Conservation (phyloP, 768 basidiomycete species). For the Mycena capillaripes region DNA sequence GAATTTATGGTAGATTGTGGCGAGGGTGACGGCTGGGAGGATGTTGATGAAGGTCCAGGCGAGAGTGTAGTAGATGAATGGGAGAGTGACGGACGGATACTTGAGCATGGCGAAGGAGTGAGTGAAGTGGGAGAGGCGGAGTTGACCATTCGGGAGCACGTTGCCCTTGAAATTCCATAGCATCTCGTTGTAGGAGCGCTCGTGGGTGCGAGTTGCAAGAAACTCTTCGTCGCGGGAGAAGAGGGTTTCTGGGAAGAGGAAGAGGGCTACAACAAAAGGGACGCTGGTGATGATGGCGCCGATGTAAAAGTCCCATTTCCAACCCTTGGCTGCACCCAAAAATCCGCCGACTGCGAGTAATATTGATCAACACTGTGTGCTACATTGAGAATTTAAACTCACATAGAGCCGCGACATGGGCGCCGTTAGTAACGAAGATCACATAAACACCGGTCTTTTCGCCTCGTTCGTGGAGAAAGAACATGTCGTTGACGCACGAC, state of each 20-base stretch:
- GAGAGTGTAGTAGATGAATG: slow-evolving; percentile 30
- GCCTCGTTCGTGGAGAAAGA: slow-evolving; percentile 37
- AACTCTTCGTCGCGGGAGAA: slow-evolving; percentile 30
- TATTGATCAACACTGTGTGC: not conserved
- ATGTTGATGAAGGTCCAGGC: slow-evolving; percentile 29
- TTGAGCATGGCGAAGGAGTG: slow-evolving; percentile 30
- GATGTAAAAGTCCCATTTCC: slow-evolving; percentile 31
- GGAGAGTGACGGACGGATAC: slow-evolving; percentile 24
- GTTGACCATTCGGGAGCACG: slow-evolving; percentile 18
- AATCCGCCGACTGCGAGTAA: slow-evolving; percentile 20
- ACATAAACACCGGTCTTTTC: slow-evolving; percentile 36
- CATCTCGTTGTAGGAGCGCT: slow-evolving; percentile 26
- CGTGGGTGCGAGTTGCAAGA: slow-evolving; percentile 25
- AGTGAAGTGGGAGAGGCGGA: slow-evolving; percentile 21
- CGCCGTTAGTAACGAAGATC: slow-evolving; percentile 33
- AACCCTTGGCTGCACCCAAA: slow-evolving; percentile 22
- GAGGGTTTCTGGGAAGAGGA: slow-evolving; percentile 29
- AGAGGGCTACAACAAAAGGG: slow-evolving; percentile 27
- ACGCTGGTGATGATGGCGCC: slow-evolving; percentile 30
- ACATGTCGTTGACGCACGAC: slow-evolving; percentile 34
- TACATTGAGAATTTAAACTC: not conserved
- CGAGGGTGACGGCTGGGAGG: slow-evolving; percentile 25
- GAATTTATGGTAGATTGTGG: slow-evolving; percentile 22
- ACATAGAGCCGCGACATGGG: slow-evolving; percentile 31
- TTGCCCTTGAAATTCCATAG: slow-evolving; percentile 29